A percentile compares a stretch with the other conserved stretches of the same genome.
Evolutionary conservation across 1,284 basidiomycete species (phyloP).

Genomic region (Moniliophthora roreri): DNA sequence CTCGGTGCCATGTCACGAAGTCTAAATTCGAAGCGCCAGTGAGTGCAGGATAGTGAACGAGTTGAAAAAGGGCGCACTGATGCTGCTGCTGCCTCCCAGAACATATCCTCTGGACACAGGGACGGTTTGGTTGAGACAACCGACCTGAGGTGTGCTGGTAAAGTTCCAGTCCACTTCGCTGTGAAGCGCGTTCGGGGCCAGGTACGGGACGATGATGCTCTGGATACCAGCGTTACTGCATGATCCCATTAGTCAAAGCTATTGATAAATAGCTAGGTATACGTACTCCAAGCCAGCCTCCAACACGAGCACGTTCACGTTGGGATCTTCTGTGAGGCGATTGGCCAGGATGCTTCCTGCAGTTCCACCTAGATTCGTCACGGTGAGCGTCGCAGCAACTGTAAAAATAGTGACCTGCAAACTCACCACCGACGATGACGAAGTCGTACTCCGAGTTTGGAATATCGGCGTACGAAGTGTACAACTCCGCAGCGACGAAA

Average conservation of each 20-base stretch:
- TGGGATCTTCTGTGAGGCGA: slow-evolving; percentile 7
- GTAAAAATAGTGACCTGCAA: background rate
- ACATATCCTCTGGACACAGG: background rate
- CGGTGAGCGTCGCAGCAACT: background rate
- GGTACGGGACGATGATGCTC: background rate
- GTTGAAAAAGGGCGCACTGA: background rate
- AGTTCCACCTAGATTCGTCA: slow-evolving; percentile 3
- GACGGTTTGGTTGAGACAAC: background rate
- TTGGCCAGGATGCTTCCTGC: slow-evolving; percentile 9
- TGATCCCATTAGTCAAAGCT: background rate
- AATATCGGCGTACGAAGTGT: no score
- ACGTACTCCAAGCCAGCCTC: slow-evolving; percentile 1
- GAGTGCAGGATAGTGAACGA: background rate
- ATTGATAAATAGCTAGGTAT: background rate
- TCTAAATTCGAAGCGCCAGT: slow-evolving; percentile 21
- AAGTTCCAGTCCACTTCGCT: slow-evolving; percentile 4
- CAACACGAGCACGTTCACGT: background rate
- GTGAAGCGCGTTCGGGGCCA: background rate
- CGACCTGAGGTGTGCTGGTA: slow-evolving; percentile 4
- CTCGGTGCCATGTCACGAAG: slow-evolving; percentile 26
- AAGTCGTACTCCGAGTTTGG: background rate
- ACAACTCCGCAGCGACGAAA: no score
- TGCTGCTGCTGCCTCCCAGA: slow-evolving; percentile 5
- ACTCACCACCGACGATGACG: background rate
- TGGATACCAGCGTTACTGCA: background rate